phyloP scores from a whole-genome alignment of 75 land plant species.

The Larix kaempferi region DNA sequence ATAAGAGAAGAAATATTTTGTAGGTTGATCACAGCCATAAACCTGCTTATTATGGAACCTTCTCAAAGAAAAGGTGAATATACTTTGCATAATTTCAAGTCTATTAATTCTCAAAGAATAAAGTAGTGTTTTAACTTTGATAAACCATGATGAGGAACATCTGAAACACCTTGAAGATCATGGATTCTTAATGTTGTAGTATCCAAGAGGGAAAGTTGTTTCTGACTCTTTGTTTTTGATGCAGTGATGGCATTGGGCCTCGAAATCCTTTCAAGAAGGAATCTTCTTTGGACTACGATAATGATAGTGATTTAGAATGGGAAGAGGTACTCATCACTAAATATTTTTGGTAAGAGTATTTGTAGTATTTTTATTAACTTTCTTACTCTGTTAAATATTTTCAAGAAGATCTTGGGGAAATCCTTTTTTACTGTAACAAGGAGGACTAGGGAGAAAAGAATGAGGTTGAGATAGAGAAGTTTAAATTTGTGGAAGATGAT shows the following conservation, averaged over 20 bases:
- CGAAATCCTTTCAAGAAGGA: conserved; percentile 77
- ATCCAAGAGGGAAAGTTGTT: not conserved
- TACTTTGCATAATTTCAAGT: not conserved
- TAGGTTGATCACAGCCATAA: conserved; percentile 85
- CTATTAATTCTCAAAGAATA: not conserved
- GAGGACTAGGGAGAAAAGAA: conserved; percentile 66
- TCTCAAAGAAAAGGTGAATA: conserved; percentile 65
- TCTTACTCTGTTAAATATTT: not conserved
- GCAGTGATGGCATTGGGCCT: conserved; percentile 61
- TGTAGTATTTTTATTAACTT: not conserved
- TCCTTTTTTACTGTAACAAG: conserved; percentile 87
- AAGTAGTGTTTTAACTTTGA: no score
- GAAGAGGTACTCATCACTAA: conserved; percentile 67
- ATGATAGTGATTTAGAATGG: conserved; percentile 99
- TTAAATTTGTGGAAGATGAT: conserved; percentile 57
- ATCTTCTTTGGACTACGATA: conserved; percentile 83
- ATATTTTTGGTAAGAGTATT: not conserved
- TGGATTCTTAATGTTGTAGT: not conserved
- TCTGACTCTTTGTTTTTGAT: not conserved
- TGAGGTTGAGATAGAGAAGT: conserved; percentile 30
- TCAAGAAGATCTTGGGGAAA: conserved; percentile 98
- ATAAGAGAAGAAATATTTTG: conserved; percentile 53
- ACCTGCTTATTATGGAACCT: conserved; percentile 93
- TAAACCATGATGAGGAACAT: no score
- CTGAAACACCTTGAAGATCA: not conserved